A percentile compares a stretch with the other conserved stretches of the same genome.
Evolutionary conservation across 108 stramenopile genomes (phyloP).

Genomic region (Nitzschia sp.): DNA sequence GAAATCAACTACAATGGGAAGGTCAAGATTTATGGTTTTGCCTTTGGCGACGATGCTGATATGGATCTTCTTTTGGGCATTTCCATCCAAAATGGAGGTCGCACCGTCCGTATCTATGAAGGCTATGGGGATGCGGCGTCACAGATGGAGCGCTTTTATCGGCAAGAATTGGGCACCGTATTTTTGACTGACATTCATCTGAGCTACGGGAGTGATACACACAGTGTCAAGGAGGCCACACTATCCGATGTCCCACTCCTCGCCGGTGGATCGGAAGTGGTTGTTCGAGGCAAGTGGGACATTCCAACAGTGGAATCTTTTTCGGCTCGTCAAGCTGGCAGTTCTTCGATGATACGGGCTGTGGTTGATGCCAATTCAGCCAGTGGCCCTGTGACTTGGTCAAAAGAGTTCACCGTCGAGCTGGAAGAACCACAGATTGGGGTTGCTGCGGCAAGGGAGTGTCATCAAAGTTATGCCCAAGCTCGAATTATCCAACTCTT

Average conservation of each 20-base stretch:
- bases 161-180: constrained; percentile 6
- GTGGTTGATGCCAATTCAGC: background rate
- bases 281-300: background rate
- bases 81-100: constrained; percentile 16
- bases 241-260: background rate
- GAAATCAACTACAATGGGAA: background rate
- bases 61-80: background rate
- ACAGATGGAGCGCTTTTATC: constrained; percentile 13
- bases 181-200: constrained; percentile 4
- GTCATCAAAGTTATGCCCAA: constrained; percentile 12
- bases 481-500: background rate
- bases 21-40: constrained; percentile 15
- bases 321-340: background rate
- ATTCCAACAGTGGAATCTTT: background rate
- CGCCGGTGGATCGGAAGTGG: background rate
- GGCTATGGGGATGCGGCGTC: constrained; percentile 12
- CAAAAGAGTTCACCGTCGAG: background rate
- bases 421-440: background rate
- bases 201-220: background rate
- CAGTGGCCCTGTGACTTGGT: background rate
- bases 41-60: constrained; percentile 12
- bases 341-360: background rate
- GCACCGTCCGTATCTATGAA: constrained; percentile 7
- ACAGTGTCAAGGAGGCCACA: background rate
- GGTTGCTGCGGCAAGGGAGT: background rate